Evolutionary conservation across 495 filamentous ascomycete species (phyloP).

Genomic region (Aspergillus steynii): DNA sequence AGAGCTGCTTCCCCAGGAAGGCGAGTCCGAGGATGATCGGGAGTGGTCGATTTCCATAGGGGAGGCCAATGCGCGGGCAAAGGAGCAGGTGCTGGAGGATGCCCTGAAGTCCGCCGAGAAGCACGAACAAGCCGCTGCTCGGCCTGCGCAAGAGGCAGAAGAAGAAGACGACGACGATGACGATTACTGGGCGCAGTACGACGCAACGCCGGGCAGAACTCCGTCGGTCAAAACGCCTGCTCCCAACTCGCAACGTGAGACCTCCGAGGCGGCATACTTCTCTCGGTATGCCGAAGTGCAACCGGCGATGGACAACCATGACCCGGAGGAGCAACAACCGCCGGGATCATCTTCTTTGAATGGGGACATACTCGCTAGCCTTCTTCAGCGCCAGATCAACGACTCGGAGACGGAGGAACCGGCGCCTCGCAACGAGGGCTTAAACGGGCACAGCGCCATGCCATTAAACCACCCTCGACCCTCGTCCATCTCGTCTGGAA

Average conservation of each 20-base stretch:
- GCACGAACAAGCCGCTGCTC: slow-evolving; percentile 23
- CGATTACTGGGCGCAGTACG: slow-evolving; percentile 93
- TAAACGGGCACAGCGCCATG: slow-evolving; percentile 23
- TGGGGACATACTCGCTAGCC: slow-evolving; percentile 47
- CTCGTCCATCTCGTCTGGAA: slow-evolving; percentile 53
- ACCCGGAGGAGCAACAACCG: slow-evolving; percentile 60
- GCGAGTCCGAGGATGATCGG: slow-evolving; percentile 33
- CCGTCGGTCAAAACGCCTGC: slow-evolving; percentile 69
- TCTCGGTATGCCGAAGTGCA: slow-evolving; percentile 87
- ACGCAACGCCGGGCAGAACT: slow-evolving; percentile 76
- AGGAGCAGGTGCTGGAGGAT: slow-evolving; percentile 40
- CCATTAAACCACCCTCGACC: slow-evolving; percentile 46
- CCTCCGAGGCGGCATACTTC: slow-evolving; percentile 61
- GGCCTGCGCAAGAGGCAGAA: slow-evolving; percentile 16
- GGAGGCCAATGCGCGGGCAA: slow-evolving; percentile 50
- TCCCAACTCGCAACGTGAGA: slow-evolving; percentile 38
- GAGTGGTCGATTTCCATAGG: slow-evolving; percentile 53
- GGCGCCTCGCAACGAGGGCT: slow-evolving; percentile 25
- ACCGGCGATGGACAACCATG: slow-evolving; percentile 86
- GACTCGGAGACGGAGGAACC: slow-evolving; percentile 15
- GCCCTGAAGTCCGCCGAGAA: slow-evolving; percentile 31
- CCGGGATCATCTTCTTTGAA: slow-evolving; percentile 55
- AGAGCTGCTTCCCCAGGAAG: slow-evolving; percentile 67
- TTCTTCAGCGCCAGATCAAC: slow-evolving; percentile 35
- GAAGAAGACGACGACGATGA: slow-evolving; percentile 76